Conservation (phyloP, 371 early-diverging fungal species). For the Mortierella sp. region DNA sequence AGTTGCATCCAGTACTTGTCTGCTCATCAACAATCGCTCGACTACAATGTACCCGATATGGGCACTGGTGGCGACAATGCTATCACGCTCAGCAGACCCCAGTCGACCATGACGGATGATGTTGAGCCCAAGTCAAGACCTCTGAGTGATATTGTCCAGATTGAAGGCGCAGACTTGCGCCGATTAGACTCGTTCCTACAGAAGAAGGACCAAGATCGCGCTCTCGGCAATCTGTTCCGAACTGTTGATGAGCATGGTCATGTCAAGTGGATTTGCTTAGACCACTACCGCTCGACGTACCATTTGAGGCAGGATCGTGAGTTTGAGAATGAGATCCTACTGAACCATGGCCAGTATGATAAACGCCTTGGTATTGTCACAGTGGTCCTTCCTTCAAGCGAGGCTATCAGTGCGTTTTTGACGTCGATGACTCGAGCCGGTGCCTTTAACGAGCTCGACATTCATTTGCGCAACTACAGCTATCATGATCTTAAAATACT, state of each 20-base stretch:
- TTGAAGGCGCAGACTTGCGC: conserved; percentile 56
- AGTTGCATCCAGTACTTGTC: conserved; percentile 27
- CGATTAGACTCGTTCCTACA: conserved; percentile 30
- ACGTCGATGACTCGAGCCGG: conserved; percentile 35
- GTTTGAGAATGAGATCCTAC: conserved; percentile 32
- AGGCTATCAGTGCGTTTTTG: conserved; percentile 30
- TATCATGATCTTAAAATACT: conserved; percentile 33
- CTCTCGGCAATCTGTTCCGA: conserved; percentile 48
- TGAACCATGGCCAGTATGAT: conserved; percentile 34
- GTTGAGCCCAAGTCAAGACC: background rate
- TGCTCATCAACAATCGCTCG: conserved; percentile 18
- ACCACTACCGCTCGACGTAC: conserved; percentile 47
- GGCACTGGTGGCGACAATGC: conserved; percentile 2
- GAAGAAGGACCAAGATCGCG: conserved; percentile 35
- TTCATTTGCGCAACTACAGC: conserved; percentile 35
- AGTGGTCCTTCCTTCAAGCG: conserved; percentile 28
- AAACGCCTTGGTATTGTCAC: conserved; percentile 37
- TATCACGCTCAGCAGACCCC: background rate
- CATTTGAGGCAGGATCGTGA: conserved; percentile 39
- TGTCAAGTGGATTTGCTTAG: conserved; percentile 53
- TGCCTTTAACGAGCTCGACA: conserved; percentile 43
- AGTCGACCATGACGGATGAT: background rate
- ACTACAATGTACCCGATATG: conserved; percentile 15
- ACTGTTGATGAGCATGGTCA: conserved; percentile 41
- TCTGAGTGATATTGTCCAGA: conserved; percentile 15